Base-by-base conservation (phyloP, 192 early-diverging fungal species). In the Gigaspora rosea region DNA sequence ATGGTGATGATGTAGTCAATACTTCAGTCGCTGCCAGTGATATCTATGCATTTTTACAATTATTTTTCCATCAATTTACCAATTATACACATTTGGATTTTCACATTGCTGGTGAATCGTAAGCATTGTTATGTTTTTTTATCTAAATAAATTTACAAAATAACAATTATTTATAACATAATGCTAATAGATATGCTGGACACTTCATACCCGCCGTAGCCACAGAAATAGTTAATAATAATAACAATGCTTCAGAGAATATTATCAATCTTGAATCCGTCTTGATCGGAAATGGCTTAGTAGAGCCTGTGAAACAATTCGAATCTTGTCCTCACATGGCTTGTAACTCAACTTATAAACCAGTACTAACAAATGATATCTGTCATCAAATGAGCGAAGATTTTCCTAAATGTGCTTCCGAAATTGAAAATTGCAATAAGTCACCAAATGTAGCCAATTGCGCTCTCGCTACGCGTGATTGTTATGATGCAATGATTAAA, bases 131-230 rank as follows among this genome's bases (percentile, higher is more conserved):
- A 22, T n/a, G n/a, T 49, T 58, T 32, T 78, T 62, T 65, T 33
- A 8, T 1, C 27, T 27, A 27, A 27, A 1, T 27, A 27, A 27
- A 27, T 27, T 27, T 27, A 27, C 27, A 27, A 27, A 27, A 27
- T 27, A 27, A 27, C 27, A 27, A 27, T 27, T 27, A 27, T 27
- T 27, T 0, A 27, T 27, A 13, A 63, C 22, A 35, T 12, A 36
- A n/a, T 65, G 0, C 3, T 0, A 36, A 46, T 76, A 84, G 82
- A 62, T 91, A 95, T 64, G 93, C 88, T 9, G 97, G 97, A 5
- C 96, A 97, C 83, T 99, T 97, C 78, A 88, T 99, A 61, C 97
- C 97, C 22, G 96, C 93, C 41, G 91, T 96, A 36, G 96, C 90
- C 12, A 82, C 85, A 69, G 92, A 91, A 52, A 95, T 99, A 78